Base-by-base conservation (phyloP, 306 rosid species). In the Styphnolobium japonicum region DNA sequence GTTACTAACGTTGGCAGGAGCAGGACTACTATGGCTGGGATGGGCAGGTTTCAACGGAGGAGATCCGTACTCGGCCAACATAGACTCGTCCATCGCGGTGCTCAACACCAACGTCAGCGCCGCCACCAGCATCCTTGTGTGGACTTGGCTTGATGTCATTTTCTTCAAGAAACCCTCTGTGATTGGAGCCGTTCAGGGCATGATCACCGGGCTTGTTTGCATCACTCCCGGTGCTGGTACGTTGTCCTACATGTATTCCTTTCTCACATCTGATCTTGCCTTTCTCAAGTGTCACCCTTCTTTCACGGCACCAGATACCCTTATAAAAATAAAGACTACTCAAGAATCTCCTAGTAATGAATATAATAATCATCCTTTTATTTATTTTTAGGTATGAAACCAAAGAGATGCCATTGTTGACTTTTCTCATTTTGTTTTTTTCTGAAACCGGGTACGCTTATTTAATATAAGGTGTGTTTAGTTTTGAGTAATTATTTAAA, bases 41-140 rank as follows among this genome's bases (percentile, higher is more conserved):
- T 87, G 91, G 91, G 88, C 91, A 0, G 91, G 91, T 2, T 87
- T 87, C 85, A 87, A 87, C 53, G 91, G 91, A 40, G 91, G 91
- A 63, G 88, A 82, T 53, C 91, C 91, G 4, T 87, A 85, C 65
- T 29, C 91, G 0, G 91, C 91, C 27, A 87, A 87, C 85, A 80
- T 45, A 0, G 87, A 82, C 87, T 82, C 91, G 0, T 87, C 91
- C 40, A 76, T 85, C 67, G 91, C 91, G 2, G 88, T 87, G 16
- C 76, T 87, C 21, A 87, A 87, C 85, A 87, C 91, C 43, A 85
- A 87, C 82, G 72, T 87, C 27, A 82, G 91, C n/a, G 91, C 88
- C 4, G 88, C 88, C 15, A 87, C 91, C 0, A 87, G 91, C 68
- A 83, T 87, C 14, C 70, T 87, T 4, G 85, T 87, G 1, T 87